Evolutionary conservation across 345 rosid species (phyloP), one percentile per base, ranked within the genome.

Genomic region (Linum tenue): DNA sequence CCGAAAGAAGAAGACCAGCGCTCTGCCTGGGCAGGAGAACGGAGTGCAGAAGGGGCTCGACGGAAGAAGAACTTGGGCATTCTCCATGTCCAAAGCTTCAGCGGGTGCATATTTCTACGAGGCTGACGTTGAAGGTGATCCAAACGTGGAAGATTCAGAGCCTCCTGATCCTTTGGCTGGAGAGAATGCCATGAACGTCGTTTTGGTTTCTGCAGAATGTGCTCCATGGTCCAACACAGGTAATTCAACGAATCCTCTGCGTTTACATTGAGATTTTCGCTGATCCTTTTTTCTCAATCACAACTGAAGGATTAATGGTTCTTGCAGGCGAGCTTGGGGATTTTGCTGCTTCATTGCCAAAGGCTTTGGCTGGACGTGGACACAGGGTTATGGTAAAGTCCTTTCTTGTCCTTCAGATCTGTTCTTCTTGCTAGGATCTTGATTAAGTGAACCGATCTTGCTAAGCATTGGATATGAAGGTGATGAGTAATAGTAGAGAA

Each of bases 201-300:
- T 90, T 70, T 66, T 92, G 79, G 90, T 92, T 58, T 87, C 98
- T 59, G 86, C 89, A 68, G 99, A 94, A 75, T 94, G 99, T 80
- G 92, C 96, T 70, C 99, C 97, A 39, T 94, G 87, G 87, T 70
- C 79, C 38, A 94, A 94, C 85, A 94, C 99, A 76, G 99, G 99
- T 92, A 67, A 64, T 31, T 37, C 31, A 22, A 22, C 55, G 60
- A 9, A 35, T 40, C 12, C 48, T 4, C 44, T 55, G 62, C 17
- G 9, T 12, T 62, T 5, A 38, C 36, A 58, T 57, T 42, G 57
- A 16, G 14, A 14, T 1, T 37, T 42, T 37, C 5, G 59, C 7
- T 64, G 10, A 37, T 7, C 8, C 50, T 73, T 35, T 37, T 31
- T 40, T 51, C 48, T 53, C 42, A 10, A 51, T 44, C 55, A 72